Evolutionary conservation across 768 basidiomycete genomes (phyloP).

Genomic region (Panaeolus papilionaceus): DNA sequence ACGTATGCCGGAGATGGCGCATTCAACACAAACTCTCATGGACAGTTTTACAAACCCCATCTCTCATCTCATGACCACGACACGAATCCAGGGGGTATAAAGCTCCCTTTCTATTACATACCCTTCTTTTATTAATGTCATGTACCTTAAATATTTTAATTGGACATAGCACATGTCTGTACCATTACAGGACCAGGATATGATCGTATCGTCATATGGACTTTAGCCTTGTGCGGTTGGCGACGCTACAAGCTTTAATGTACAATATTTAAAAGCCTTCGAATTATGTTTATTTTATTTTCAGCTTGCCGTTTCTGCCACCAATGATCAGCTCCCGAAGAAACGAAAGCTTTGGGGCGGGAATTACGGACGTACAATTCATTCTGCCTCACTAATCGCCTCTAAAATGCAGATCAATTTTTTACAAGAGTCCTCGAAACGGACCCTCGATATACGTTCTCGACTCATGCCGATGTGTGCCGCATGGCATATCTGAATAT

Average conservation of each 20-base stretch:
- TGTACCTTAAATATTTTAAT: background rate
- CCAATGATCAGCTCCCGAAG: background rate
- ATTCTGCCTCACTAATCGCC: background rate
- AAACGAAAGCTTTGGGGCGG: background rate
- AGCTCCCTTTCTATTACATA: background rate
- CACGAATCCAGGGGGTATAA: background rate
- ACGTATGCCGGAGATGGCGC: slow-evolving; percentile 1
- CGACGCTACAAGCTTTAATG: background rate
- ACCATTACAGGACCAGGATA: background rate
- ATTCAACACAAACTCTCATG: background rate
- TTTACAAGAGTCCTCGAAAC: background rate
- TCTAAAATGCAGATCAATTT: background rate
- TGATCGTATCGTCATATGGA: background rate
- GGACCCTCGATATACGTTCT: background rate
- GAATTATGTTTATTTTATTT: background rate
- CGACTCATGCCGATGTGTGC: background rate
- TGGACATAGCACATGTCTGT: background rate
- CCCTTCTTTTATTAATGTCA: background rate
- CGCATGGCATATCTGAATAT: background rate
- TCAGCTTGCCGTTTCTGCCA: background rate
- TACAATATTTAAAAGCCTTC: background rate
- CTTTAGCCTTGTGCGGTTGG: background rate
- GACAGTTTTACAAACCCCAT: background rate
- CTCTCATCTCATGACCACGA: slow-evolving; percentile 3
- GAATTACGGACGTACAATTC: background rate